Evolutionary conservation across 2,329 filamentous ascomycete genomes (phyloP).

Genomic region (Hysterium pulicare): DNA sequence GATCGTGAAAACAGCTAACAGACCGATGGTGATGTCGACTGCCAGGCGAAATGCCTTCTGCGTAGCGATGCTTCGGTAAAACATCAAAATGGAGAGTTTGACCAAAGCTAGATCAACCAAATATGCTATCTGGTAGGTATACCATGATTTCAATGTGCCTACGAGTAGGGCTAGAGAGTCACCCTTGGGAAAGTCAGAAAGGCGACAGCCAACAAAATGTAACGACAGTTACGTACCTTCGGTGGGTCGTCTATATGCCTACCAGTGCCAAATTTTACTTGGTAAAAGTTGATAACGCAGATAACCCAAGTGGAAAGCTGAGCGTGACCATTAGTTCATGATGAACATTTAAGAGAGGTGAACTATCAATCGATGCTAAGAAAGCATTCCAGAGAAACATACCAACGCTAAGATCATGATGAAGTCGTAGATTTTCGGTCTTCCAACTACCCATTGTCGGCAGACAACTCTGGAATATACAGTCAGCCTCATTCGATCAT

Average conservation of each 20-base stretch:
- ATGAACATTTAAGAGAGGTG: too few relatives aligned
- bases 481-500: too few relatives aligned
- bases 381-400: slow-evolving; percentile 8
- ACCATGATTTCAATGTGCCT: slow-evolving; percentile 10
- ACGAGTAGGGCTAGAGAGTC: background rate
- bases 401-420: slow-evolving; percentile 21
- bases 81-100: slow-evolving; percentile 9
- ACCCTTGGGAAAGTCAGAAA: background rate
- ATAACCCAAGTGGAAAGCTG: slow-evolving; percentile 26
- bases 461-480: too few relatives aligned
- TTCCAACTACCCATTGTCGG: slow-evolving; percentile 22
- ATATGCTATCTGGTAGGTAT: slow-evolving; percentile 9
- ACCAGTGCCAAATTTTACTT: slow-evolving; percentile 22
- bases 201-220: too few relatives aligned
- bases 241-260: slow-evolving; percentile 2
- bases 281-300: slow-evolving; percentile 25
- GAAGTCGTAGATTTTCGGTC: slow-evolving; percentile 22
- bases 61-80: slow-evolving; percentile 7
- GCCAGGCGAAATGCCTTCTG: slow-evolving; percentile 6
- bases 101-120: slow-evolving; percentile 8
- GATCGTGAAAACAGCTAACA: slow-evolving; percentile 7
- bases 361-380: too few relatives aligned
- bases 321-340: slow-evolving; percentile 1
- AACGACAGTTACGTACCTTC: slow-evolving; percentile 2
- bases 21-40: slow-evolving; percentile 6